phyloP scores from a whole-genome alignment of 768 basidiomycete genomes.

The Lentinula lateritia region DNA sequence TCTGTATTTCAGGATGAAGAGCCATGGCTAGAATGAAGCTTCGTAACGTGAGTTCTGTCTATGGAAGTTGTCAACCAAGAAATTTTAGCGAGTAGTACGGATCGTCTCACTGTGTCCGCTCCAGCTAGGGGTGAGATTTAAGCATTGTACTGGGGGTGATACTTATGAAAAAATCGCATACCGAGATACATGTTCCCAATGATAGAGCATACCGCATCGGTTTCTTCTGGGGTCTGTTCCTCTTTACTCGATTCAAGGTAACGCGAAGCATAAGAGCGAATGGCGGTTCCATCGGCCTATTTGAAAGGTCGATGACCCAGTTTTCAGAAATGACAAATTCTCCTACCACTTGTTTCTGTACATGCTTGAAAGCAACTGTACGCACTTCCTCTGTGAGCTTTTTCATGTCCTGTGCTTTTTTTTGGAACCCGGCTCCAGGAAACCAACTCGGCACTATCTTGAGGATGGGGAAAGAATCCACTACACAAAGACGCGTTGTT shows the following conservation, averaged over 20 bases:
- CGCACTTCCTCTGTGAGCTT: constrained; percentile 6
- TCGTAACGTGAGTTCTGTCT: constrained; percentile 7
- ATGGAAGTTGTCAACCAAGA: too few species aligned
- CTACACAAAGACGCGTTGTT: not conserved
- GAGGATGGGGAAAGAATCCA: constrained; percentile 11
- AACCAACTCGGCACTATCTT: constrained; percentile 28
- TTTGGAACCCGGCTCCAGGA: constrained; percentile 28
- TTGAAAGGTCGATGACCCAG: not conserved
- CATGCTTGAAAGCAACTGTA: constrained; percentile 4
- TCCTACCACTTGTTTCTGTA: constrained; percentile 3
- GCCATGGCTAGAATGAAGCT: constrained; percentile 16
- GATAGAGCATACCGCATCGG: not conserved
- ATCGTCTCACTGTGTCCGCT: not conserved
- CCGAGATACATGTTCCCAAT: not conserved
- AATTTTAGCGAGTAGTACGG: not conserved
- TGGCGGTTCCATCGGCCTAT: constrained; percentile 8
- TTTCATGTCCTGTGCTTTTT: constrained; percentile 4
- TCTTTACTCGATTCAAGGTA: constrained; percentile 5
- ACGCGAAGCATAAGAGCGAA: constrained; percentile 6
- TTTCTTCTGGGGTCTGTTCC: not conserved
- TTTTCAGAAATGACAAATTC: not conserved
- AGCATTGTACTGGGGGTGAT: too few species aligned
- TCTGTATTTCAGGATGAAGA: constrained; percentile 16
- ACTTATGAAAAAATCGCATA: not conserved
- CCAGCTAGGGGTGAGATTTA: not conserved